phyloP scores from a whole-genome alignment of 495 filamentous ascomycete species.

The Penicillium ucsense region DNA sequence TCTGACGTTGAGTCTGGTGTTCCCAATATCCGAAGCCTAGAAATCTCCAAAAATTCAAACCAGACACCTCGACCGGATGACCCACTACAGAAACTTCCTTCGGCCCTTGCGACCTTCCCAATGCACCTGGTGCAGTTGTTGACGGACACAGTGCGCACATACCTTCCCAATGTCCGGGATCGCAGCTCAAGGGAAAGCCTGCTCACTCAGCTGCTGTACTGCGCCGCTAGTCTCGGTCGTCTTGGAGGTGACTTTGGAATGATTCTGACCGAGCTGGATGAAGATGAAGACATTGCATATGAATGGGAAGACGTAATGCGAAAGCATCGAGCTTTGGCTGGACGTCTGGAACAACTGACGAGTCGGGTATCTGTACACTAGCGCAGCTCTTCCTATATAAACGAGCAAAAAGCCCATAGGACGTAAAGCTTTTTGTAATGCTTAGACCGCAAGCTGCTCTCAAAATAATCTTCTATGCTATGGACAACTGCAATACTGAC shows the following conservation, averaged over 20 bases:
- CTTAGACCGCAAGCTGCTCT: too few species aligned
- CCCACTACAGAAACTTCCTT: constrained; percentile 59
- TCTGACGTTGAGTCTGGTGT: constrained; percentile 25
- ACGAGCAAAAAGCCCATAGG: too few species aligned
- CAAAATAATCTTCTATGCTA: too few species aligned
- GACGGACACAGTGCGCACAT: constrained; percentile 63
- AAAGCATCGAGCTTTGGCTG: constrained; percentile 80
- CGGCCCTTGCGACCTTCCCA: constrained; percentile 74
- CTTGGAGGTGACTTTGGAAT: constrained; percentile 90
- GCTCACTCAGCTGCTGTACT: constrained; percentile 91
- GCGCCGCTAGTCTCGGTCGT: constrained; percentile 83
- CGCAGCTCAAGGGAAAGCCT: constrained; percentile 71
- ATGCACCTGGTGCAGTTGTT: constrained; percentile 77
- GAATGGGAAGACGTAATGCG: constrained; percentile 90
- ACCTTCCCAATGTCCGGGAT: constrained; percentile 78
- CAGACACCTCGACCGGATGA: constrained; percentile 31
- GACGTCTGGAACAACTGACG: constrained; percentile 74
- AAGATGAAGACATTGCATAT: constrained; percentile 39
- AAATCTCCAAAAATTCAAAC: constrained; percentile 20
- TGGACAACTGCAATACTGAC: too few species aligned
- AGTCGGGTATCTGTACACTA: constrained; percentile 17
- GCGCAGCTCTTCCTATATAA: too few species aligned
- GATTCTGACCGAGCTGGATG: constrained; percentile 62
- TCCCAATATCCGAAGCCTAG: constrained; percentile 23
- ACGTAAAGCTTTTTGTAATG: too few species aligned